A percentile compares a stretch with the other conserved stretches of the same genome.
Evolutionary conservation across 1,284 basidiomycete genomes (phyloP).

Genomic region (Trametes hirsuta): DNA sequence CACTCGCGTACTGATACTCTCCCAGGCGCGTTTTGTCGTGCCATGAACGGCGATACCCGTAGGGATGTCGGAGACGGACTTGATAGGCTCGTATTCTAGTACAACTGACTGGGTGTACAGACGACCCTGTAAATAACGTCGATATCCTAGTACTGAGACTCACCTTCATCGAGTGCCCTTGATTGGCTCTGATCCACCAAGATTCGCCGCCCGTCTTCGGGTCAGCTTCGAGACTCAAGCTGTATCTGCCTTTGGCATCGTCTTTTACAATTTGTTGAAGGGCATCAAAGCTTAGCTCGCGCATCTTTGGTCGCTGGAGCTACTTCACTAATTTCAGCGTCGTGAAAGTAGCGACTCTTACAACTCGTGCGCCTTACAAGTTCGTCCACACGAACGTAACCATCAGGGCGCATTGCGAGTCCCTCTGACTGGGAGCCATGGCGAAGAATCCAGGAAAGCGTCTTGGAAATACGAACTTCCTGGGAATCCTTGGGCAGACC

Average conservation of each 20-base stretch:
- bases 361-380: conserved; percentile 53
- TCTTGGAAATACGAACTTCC: conserved; percentile 68
- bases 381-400: conserved; percentile 76
- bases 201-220: conserved; percentile 38
- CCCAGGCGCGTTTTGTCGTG: conserved; percentile 71
- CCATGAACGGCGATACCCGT: conserved; percentile 74
- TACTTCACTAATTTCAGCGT: conserved; percentile 26
- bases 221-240: conserved; percentile 64
- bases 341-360: background rate
- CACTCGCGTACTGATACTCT: conserved; percentile 61
- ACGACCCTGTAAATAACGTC: background rate
- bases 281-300: conserved; percentile 47
- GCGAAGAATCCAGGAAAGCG: conserved; percentile 82
- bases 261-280: conserved; percentile 75
- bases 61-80: conserved; percentile 64
- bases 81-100: conserved; percentile 69
- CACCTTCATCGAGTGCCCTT: conserved; percentile 89
- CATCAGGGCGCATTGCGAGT: conserved; percentile 76
- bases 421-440: conserved; percentile 83
- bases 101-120: conserved; percentile 53
- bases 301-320: conserved; percentile 34
- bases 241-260: conserved; percentile 82
- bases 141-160: conserved; percentile 9
- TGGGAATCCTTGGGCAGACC: conserved; percentile 54
- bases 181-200: conserved; percentile 92